phyloP scores from a whole-genome alignment of 371 early-diverging fungal species.

The Umbelopsis sp. region DNA sequence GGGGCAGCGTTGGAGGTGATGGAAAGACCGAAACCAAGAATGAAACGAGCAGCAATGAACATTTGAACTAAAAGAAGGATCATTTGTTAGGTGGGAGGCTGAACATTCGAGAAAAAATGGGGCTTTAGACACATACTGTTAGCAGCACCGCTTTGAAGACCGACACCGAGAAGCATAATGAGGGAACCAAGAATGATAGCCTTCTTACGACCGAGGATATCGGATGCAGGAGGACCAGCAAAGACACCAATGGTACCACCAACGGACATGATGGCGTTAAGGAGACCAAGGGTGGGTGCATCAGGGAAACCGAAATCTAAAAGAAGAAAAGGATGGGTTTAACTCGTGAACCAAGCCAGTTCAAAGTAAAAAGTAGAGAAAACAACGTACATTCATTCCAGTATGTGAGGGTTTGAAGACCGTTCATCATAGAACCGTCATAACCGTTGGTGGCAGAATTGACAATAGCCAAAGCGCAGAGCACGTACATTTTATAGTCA shows the following conservation, averaged over 20 bases:
- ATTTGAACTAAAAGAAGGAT: not conserved
- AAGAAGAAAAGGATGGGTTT: not conserved
- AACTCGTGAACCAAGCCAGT: not conserved
- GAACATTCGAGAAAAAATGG: not conserved
- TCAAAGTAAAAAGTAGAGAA: not conserved
- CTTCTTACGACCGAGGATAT: slow-evolving; percentile 6
- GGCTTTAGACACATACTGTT: not conserved
- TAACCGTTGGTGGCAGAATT: slow-evolving; percentile 44
- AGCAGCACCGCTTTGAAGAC: not conserved
- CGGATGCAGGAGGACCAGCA: slow-evolving; percentile 20
- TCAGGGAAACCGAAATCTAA: not conserved
- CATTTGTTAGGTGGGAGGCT: not conserved
- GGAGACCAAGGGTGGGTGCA: slow-evolving; percentile 8
- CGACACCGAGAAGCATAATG: slow-evolving; percentile 20
- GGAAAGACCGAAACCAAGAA: slow-evolving; percentile 14
- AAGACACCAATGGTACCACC: slow-evolving; percentile 22
- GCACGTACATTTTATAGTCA: slow-evolving; percentile 25
- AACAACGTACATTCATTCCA: not conserved
- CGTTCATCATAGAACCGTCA: slow-evolving; percentile 29
- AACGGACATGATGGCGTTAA: slow-evolving; percentile 19
- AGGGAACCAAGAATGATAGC: slow-evolving; percentile 16
- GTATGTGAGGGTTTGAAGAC: slow-evolving; percentile 3
- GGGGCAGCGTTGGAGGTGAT: slow-evolving; percentile 13
- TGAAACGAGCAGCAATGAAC: slow-evolving; percentile 19
- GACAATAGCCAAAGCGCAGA: slow-evolving; percentile 33